Evolutionary conservation across 2,329 filamentous ascomycete genomes (phyloP).

Genomic region (Diplodia seriata): DNA sequence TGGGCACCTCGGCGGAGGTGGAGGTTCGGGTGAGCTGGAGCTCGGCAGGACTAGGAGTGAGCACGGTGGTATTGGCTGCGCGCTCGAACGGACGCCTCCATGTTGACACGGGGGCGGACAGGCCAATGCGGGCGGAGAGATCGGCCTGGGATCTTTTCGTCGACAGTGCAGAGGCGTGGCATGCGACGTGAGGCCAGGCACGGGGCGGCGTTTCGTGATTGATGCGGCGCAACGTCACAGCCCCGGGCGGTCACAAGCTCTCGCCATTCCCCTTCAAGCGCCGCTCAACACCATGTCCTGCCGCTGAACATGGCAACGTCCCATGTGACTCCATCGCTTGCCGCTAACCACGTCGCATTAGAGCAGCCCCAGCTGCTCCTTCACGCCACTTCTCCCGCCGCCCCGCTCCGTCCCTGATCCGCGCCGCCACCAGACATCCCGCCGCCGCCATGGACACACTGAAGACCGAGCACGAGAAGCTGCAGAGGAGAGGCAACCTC

Average conservation of each 20-base stretch:
- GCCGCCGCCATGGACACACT: conserved; percentile 64
- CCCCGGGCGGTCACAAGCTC: conserved; percentile 31
- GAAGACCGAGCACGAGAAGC: conserved; percentile 75
- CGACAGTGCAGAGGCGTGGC: not conserved
- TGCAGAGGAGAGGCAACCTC: conserved; percentile 73
- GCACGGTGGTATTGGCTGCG: conserved; percentile 9
- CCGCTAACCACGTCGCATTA: conserved; percentile 9
- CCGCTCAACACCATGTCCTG: conserved; percentile 26
- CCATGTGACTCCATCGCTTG: conserved; percentile 22
- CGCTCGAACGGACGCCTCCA: conserved; percentile 5
- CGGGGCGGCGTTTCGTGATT: not conserved
- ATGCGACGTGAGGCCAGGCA: not conserved
- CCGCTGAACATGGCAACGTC: conserved; percentile 31
- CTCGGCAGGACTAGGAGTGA: conserved; percentile 16
- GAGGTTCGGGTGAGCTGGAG: not conserved
- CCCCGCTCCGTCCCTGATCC: conserved; percentile 9
- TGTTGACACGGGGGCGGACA: conserved; percentile 6
- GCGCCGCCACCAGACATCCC: conserved; percentile 3
- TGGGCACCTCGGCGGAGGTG: conserved; percentile 8
- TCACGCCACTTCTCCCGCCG: not conserved
- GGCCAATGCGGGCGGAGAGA: conserved; percentile 17
- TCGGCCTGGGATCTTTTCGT: conserved; percentile 15
- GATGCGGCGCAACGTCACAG: conserved; percentile 27
- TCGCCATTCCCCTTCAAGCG: conserved; percentile 19
- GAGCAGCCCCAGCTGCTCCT: conserved; percentile 9